Base-by-base conservation (phyloP, 176 grass and related monocot genomes). In the Saccharum officinarum region DNA sequence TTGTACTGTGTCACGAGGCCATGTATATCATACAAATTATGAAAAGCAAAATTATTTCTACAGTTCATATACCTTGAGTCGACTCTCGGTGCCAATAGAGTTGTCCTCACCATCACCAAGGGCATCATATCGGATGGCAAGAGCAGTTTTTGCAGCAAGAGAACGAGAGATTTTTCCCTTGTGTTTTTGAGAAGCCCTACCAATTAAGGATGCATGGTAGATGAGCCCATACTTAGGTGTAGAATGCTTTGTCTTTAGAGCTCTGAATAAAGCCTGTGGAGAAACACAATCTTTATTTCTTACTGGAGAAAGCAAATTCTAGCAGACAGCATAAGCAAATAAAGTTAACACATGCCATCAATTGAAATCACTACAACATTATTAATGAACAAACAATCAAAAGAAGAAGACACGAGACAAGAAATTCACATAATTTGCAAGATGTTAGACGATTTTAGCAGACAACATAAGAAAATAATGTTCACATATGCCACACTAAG, bases 221-320 rank as follows among this genome's bases (percentile, higher is more conserved):
- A 97, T 92, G 81, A 97, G 92, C 13, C 90, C 95, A 86, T 97
- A 97, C 54, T 97, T 97, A n/a, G 95, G 92, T n/a, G 92, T 97
- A 66, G 92, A 65, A 46, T 94, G 95, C 66, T 97, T 97, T 13
- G 92, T 83, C 90, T 94, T 97, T 69, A 97, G 80, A 83, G 92
- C 92, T 94, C 92, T 92, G 76, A 97, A 97, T 47, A 97, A 91
- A 23, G 95, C 95, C 88, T 97, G 83, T 25, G 77, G 7, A 92
- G 25, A 67, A 55, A 49, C 46, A 73, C 31, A 44, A 81, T 25
- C n/a, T 47, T 86, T 75, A 75, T 68, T 39, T 46, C 11, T 65
- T 65, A 65, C 4, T 31, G 23, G 23, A 65, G 25, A 66, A 66
- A 31, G 12, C 4, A 33, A 66, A 61, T 11, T 25, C 57, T 61